A percentile compares a stretch with the other conserved stretches of the same genome.
These are phyloP conservation scores for Pichia eremophila DNA, from an alignment of 805 yeast genomes.

Conservation along the genomic window DNA sequence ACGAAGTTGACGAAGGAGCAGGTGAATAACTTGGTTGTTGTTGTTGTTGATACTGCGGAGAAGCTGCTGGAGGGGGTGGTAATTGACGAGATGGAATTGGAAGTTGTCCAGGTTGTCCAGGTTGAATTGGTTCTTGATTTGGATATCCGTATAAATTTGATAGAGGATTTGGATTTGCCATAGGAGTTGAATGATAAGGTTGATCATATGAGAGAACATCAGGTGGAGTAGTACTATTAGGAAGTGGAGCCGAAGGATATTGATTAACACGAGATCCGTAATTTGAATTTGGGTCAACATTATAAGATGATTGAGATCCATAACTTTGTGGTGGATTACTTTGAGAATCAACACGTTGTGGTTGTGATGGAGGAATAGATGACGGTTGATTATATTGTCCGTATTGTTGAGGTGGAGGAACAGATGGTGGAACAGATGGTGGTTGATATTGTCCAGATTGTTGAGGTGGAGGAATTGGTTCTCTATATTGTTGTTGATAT, in stretches of 20 bases:
- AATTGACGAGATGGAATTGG: background rate
- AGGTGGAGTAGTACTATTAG: background rate
- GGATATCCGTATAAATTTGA: background rate
- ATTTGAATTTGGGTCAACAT: too few species aligned
- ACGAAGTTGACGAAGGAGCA: background rate
- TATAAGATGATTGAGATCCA: too few species aligned
- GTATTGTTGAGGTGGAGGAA: background rate
- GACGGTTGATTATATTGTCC: too few species aligned
- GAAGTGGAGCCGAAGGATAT: background rate
- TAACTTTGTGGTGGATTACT: too few species aligned
- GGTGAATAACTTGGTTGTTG: too few species aligned
- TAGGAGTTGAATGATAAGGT: conserved; percentile 10
- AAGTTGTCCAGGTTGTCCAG: too few species aligned
- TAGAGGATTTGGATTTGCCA: background rate
- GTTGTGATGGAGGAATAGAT: too few species aligned
- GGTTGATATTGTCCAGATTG: conserved; percentile 6
- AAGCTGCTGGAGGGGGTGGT: background rate
- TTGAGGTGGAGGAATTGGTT: background rate
- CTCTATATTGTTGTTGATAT: conserved; percentile 3
- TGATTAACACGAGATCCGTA: background rate
- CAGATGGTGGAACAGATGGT: background rate
- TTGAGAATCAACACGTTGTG: too few species aligned
- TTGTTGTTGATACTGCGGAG: background rate
- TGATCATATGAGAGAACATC: background rate
- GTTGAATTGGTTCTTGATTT: too few species aligned